Percentiles rank a stretch among this genome's conserved stretches.
phyloP scores from a whole-genome alignment of 2,329 filamentous ascomycete genomes.

The Aspergillus sp. region DNA sequence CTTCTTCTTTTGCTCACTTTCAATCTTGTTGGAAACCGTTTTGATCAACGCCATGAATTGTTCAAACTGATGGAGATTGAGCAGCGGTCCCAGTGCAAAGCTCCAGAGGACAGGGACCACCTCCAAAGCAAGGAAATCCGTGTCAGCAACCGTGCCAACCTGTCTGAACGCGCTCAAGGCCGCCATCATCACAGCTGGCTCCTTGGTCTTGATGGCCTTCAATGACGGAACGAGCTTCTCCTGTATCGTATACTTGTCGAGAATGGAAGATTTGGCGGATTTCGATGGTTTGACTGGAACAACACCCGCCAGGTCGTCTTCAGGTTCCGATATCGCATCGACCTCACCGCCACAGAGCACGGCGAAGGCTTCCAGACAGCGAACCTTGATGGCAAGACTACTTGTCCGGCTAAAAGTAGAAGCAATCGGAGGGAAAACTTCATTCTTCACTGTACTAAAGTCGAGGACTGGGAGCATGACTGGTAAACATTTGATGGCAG shows the following conservation, averaged over 20 bases:
- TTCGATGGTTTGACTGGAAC: constrained; percentile 45
- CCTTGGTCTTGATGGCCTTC: constrained; percentile 92
- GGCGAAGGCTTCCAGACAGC: constrained; percentile 81
- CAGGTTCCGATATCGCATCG: constrained; percentile 38
- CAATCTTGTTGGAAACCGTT: constrained; percentile 66
- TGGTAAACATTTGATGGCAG: constrained; percentile 68
- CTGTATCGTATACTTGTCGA: constrained; percentile 97
- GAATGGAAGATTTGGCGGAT: constrained; percentile 61
- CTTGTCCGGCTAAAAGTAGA: constrained; percentile 86
- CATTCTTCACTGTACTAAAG: constrained; percentile 94
- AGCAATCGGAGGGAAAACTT: constrained; percentile 87
- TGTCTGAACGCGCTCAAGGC: constrained; percentile 76
- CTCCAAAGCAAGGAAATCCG: constrained; percentile 86
- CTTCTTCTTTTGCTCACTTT: constrained; percentile 81
- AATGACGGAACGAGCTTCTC: constrained; percentile 91
- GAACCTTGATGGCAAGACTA: constrained; percentile 88
- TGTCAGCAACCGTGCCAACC: constrained; percentile 72
- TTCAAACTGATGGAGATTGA: constrained; percentile 82
- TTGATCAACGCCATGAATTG: constrained; percentile 86
- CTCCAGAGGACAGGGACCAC: constrained; percentile 82
- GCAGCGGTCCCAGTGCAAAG: constrained; percentile 81
- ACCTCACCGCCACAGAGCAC: constrained; percentile 74
- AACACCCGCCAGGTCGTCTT: constrained; percentile 70
- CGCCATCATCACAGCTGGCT: constrained; percentile 95
- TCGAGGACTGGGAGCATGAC: constrained; percentile 80